Evolutionary conservation across 352 stramenopile species (phyloP), one percentile per base, ranked within the genome.

Genomic region (Globisporangium rhizosaccharum): DNA sequence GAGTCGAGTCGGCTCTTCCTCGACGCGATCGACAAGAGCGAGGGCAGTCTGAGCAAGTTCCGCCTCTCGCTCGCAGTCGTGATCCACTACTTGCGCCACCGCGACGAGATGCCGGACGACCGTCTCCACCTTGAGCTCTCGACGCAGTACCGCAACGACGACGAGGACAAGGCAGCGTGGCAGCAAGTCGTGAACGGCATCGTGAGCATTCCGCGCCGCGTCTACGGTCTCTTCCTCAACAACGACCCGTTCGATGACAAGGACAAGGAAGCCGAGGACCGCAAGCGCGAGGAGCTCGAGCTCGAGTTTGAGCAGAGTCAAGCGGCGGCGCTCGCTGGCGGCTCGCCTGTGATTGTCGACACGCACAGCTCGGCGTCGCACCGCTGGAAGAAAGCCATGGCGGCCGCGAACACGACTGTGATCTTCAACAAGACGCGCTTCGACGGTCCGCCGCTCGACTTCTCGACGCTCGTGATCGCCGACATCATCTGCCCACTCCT

Each of bases 1-100:
- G 85, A 95, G 57, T 85, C 83, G 45, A 87, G 72, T 55, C 78
- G 85, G 0, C 63, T 95, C 45, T 93, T 95, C 65, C 62, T 87
- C 49, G 85, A 95, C 47, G 84, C 83, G n/a, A 87, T 95, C 59
- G 76, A 93, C 76, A 85, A 85, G 68, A 87, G 71, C 62, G 83
- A 95, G 60, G 85, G 85, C 33, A 82, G 75, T 59, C 65, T 95
- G 51, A 72, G 67, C 72, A 92, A 93, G 62, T 95, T 95, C 51
- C 83, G 85, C 18, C 79, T 95, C 47, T 86, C 83, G 37, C 70
- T 95, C 52, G 75, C 78, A 37, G 83, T 92, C 56, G 88, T 90
- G 50, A 86, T 95, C 62, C 85, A 95, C 61, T 95, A 90, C 66
- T 36, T 91, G 51, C 85, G 85, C 44, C 83, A 95, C 60, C 71